These are phyloP conservation scores for Pseudocercospora pini-densiflorae DNA, from an alignment of 2,329 filamentous ascomycete species.

Conservation along the genomic window DNA sequence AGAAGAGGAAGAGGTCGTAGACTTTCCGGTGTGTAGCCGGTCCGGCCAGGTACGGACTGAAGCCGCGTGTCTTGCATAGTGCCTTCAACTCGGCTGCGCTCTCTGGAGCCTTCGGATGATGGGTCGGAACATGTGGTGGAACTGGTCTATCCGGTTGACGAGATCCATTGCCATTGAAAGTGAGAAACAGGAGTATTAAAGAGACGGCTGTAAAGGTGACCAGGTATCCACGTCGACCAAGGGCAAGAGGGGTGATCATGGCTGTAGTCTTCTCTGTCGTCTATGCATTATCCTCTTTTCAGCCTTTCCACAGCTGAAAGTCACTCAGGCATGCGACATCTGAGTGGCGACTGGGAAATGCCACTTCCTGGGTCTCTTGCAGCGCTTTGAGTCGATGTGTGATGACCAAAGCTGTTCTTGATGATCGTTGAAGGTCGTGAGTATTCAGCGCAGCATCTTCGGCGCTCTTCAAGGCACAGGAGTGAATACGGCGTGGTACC, in stretches of 20 bases:
- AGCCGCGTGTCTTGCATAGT: conserved; percentile 7
- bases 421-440: background rate
- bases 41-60: conserved; percentile 5
- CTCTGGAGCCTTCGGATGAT: background rate
- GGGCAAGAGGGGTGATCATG: background rate
- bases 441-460: background rate
- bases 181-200: background rate
- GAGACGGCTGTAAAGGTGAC: background rate
- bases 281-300: background rate
- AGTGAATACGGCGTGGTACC: background rate
- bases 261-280: conserved; percentile 1
- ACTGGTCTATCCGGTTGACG: background rate
- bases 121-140: conserved; percentile 2
- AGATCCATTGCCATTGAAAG: background rate
- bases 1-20: conserved; percentile 67
- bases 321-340: background rate
- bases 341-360: background rate
- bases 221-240: background rate
- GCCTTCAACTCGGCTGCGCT: background rate
- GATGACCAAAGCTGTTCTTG: background rate
- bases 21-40: conserved; percentile 51
- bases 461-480: background rate
- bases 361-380: background rate
- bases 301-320: background rate
- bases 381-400: background rate